Evolutionary conservation across 352 stramenopile species (phyloP), one percentile per base, ranked within the genome.

Genomic region (Pythium coloratum): DNA sequence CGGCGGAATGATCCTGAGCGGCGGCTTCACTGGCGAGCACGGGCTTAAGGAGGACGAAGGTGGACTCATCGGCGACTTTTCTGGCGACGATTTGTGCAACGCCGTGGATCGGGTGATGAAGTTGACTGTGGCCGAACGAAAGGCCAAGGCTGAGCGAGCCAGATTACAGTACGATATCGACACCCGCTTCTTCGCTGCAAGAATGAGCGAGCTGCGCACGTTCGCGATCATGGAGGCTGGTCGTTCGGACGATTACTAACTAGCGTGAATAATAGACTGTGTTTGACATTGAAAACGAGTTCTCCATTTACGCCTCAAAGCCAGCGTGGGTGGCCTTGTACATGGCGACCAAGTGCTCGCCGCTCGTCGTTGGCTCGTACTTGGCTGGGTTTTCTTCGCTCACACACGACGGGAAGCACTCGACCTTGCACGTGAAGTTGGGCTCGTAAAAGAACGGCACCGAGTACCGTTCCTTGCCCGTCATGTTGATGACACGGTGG

Each of bases 391-490:
- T 78, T 16, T 72, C 68, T 10, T 61, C 68, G 53, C 64, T 84
- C 47, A 86, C 75, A 62, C 81, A 91, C 50, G 78, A 89, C 28
- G 76, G 71, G 36, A 91, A 84, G 58, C 77, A 88, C 67, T 79
- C 73, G 28, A 91, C 83, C 34, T 72, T 64, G 66, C 83, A 91
- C 42, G 78, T 80, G 50, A 86, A 91, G 65, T 91, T 89, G 16
- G 83, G 83, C 53, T 91, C 83, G 62, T 88, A 91, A 60, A 91
- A 91, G 67, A 91, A 90, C 36, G 83, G 81, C n/a, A 90, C 72
- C n/a, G 83, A 91, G 75, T 87, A 91, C 8, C 83, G 81, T 44
- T 91, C 81, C 33, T 75, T 72, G 14, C 83, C 83, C 10, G 71
- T 79, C 4, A 67, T 10, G 66, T 91, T 91, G 18, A 91, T 72